phyloP scores from a whole-genome alignment of 495 filamentous ascomycete species.

The Xylaria telfairii region DNA sequence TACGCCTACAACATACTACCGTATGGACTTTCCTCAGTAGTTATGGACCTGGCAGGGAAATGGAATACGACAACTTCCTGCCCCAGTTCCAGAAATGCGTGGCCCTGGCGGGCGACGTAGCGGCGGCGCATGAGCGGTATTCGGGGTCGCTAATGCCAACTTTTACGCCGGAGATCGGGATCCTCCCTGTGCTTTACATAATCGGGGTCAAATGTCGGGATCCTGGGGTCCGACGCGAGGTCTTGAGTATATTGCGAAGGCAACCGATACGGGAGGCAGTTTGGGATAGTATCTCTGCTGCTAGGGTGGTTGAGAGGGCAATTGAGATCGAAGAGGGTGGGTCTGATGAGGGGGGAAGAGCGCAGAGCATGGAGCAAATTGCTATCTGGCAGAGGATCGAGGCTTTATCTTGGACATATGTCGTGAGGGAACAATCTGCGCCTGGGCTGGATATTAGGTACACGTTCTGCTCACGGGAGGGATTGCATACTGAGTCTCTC shows the following conservation, averaged over 20 bases:
- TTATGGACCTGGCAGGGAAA: constrained; percentile 28
- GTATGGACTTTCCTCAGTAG: constrained; percentile 36
- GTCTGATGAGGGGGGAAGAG: constrained; percentile 17
- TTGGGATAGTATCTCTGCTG: constrained; percentile 42
- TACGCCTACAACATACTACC: constrained; percentile 39
- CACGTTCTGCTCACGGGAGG: constrained; percentile 37
- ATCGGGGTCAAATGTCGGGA: constrained; percentile 43
- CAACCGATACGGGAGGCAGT: constrained; percentile 39
- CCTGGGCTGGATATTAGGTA: constrained; percentile 38
- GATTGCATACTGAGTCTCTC: constrained; percentile 32
- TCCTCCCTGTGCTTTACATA: constrained; percentile 37
- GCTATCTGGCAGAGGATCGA: constrained; percentile 36
- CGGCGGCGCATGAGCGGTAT: constrained; percentile 16
- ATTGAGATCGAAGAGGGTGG: constrained; percentile 37
- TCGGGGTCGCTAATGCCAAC: constrained; percentile 23
- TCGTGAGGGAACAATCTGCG: constrained; percentile 29
- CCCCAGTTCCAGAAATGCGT: constrained; percentile 27
- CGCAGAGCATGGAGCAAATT: constrained; percentile 35
- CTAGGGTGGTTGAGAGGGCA: constrained; percentile 39
- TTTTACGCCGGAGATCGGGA: constrained; percentile 31
- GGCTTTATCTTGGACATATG: constrained; percentile 32
- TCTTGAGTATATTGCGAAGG: constrained; percentile 35
- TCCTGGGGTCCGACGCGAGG: constrained; percentile 36
- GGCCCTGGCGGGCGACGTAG: constrained; percentile 1
- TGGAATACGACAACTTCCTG: constrained; percentile 29